Percentiles rank a stretch among this genome's conserved stretches.
Conservation (phyloP, 805 yeast species). For the Tetrapisispora taiwanensis region DNA sequence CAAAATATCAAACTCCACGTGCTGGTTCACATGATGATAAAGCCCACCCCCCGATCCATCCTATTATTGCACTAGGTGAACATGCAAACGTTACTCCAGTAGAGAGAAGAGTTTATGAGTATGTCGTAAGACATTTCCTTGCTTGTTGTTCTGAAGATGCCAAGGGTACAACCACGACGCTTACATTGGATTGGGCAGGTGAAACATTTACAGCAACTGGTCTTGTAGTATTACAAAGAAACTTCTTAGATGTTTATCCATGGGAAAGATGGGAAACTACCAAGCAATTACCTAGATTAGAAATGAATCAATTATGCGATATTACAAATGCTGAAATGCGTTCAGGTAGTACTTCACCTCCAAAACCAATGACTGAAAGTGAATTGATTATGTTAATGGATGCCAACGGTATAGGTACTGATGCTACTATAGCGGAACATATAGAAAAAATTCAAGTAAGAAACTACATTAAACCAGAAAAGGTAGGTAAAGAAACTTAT, state of each 20-base stretch:
- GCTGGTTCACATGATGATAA: constrained; percentile 79
- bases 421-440: constrained; percentile 98
- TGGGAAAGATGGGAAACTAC: constrained; percentile 72
- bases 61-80: constrained; percentile 36
- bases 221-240: constrained; percentile 56
- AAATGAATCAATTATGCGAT: constrained; percentile 45
- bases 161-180: constrained; percentile 55
- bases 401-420: constrained; percentile 95
- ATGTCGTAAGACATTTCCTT: constrained; percentile 71
- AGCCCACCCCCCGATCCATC: constrained; percentile 98
- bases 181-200: constrained; percentile 63
- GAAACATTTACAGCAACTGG: constrained; percentile 73
- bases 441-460: constrained; percentile 68
- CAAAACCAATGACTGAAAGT: constrained; percentile 77
- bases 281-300: constrained; percentile 54
- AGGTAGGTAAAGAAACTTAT: constrained; percentile 31
- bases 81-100: constrained; percentile 18
- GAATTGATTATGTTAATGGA: constrained; percentile 92
- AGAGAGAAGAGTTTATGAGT: constrained; percentile 75
- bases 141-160: constrained; percentile 94
- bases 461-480: constrained; percentile 49
- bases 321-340: constrained; percentile 49
- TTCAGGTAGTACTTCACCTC: constrained; percentile 74
- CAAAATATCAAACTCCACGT: constrained; percentile 54
- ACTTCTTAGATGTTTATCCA: constrained; percentile 70